phyloP scores from a whole-genome alignment of 495 filamentous ascomycete genomes.

The Hypoxylon trugodes region DNA sequence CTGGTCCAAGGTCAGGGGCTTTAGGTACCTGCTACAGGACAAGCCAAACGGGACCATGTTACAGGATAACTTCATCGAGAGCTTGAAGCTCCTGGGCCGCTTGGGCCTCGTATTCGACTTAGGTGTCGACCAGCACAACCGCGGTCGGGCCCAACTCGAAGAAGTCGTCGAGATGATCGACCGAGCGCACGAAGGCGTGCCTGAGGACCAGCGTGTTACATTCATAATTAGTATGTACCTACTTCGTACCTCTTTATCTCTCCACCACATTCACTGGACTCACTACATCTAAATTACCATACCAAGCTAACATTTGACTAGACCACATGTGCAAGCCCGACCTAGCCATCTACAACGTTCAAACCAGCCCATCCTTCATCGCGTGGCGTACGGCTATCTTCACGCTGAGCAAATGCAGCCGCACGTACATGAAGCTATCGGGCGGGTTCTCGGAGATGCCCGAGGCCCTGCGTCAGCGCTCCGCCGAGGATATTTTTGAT shows the following conservation, averaged over 20 bases:
- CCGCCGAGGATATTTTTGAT: constrained; percentile 57
- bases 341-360: constrained; percentile 60
- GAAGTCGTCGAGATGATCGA: constrained; percentile 77
- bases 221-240: constrained; percentile 72
- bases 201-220: constrained; percentile 65
- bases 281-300: not conserved
- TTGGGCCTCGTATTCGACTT: constrained; percentile 77
- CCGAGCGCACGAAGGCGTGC: constrained; percentile 64
- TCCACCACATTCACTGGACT: not conserved
- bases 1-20: constrained; percentile 66
- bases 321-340: constrained; percentile 92
- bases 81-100: constrained; percentile 72
- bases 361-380: constrained; percentile 65
- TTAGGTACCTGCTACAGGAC: constrained; percentile 83
- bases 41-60: constrained; percentile 71
- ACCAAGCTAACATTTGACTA: constrained; percentile 41
- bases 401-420: constrained; percentile 64
- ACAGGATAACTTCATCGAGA: constrained; percentile 67
- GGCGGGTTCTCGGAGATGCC: constrained; percentile 81
- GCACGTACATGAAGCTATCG: constrained; percentile 87
- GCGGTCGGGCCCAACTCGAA: constrained; percentile 74
- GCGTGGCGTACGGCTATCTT: constrained; percentile 64
- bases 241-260: constrained; percentile 13
- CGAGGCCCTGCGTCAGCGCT: constrained; percentile 48
- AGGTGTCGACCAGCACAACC: constrained; percentile 76